phyloP scores from a whole-genome alignment of 2,329 filamentous ascomycete species.

The Nemania sp. region DNA sequence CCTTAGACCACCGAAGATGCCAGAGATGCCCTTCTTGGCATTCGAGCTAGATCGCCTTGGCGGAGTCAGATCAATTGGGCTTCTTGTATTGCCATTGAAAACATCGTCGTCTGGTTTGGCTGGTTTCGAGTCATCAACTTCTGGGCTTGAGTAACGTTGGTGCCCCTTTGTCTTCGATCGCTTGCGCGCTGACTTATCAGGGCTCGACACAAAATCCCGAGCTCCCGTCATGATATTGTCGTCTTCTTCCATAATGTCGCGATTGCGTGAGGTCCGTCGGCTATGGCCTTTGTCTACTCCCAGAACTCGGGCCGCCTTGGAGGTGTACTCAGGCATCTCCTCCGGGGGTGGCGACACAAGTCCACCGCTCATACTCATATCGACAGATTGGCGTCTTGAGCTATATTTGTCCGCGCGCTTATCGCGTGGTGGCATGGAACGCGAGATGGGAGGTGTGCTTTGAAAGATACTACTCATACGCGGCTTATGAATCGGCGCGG shows the following conservation, averaged over 20 bases:
- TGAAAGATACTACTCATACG: slow-evolving; percentile 70
- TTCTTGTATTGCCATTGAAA: slow-evolving; percentile 59
- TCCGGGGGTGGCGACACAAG: slow-evolving; percentile 76
- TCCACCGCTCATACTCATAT: slow-evolving; percentile 64
- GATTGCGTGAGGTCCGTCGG: slow-evolving; percentile 53
- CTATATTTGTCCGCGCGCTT: slow-evolving; percentile 62
- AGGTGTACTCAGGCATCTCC: slow-evolving; percentile 64
- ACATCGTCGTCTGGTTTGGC: slow-evolving; percentile 53
- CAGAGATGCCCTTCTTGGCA: slow-evolving; percentile 63
- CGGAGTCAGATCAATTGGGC: slow-evolving; percentile 53
- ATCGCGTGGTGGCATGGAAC: slow-evolving; percentile 71
- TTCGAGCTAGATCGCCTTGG: slow-evolving; percentile 65
- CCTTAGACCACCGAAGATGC: slow-evolving; percentile 65
- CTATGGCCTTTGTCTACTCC: slow-evolving; percentile 56
- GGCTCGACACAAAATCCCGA: slow-evolving; percentile 45
- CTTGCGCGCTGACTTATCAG: slow-evolving; percentile 53
- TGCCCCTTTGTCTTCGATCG: slow-evolving; percentile 53
- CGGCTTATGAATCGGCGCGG: slow-evolving; percentile 57
- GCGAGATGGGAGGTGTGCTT: slow-evolving; percentile 67
- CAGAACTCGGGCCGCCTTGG: slow-evolving; percentile 80
- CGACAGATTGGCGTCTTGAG: slow-evolving; percentile 71
- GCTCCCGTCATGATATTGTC: slow-evolving; percentile 56
- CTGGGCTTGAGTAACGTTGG: neutral
- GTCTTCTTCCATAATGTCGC: slow-evolving; percentile 46
- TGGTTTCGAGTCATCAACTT: slow-evolving; percentile 31